Base-by-base conservation (phyloP, 192 early-diverging fungal species). In the Allomyces macrogynus region DNA sequence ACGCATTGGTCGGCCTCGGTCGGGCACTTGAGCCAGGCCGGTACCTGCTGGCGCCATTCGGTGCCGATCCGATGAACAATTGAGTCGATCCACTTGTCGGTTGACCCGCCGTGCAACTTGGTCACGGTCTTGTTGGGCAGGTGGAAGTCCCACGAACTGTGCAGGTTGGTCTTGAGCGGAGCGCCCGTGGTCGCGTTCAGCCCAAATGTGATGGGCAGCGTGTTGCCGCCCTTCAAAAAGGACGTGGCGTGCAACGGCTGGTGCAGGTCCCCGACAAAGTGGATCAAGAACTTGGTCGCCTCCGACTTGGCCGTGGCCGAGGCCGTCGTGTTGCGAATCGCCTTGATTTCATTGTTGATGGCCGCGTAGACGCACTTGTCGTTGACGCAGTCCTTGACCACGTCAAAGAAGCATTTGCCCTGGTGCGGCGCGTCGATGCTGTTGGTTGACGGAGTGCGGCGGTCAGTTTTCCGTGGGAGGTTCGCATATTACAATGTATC, bases 211-310 rank as follows among this genome's bases (percentile, higher is more conserved):
- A 70, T 68, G 61, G 66, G 67, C 18, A 67, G 66, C 43, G 71
- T 43, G 43, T 74, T 71, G 5, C 73, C 70, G 24, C 70, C 73
- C 5, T 62, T 64, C 22, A 23, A 62, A 20, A 61, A 65, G 3
- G 67, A 75, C 54, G 70, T 69, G 66, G 68, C 3, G 54, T 78
- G 77, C 24, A 78, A 63, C 18, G 77, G 77, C 60, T 76, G 72
- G 61, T 76, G 74, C 23, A 78, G 67, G 67, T 78, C 77, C 7
- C 77, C 77, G 54, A 76, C 63, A 61, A 76, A 78, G 60, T 78
- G 77, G 4, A 72, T 66, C 49, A 78, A 69, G 66, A 78, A 76
- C 66, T 44, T 71, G 62, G 76, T 42, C 18, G 75, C 75, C 7
- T 74, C 73, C 49, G 49, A 57, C 16, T 57, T 57, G 49, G 49